These are phyloP conservation scores for Chlamydomonas reinhardtii DNA, from an alignment of 163 green algal species.

Conservation along the genomic window DNA sequence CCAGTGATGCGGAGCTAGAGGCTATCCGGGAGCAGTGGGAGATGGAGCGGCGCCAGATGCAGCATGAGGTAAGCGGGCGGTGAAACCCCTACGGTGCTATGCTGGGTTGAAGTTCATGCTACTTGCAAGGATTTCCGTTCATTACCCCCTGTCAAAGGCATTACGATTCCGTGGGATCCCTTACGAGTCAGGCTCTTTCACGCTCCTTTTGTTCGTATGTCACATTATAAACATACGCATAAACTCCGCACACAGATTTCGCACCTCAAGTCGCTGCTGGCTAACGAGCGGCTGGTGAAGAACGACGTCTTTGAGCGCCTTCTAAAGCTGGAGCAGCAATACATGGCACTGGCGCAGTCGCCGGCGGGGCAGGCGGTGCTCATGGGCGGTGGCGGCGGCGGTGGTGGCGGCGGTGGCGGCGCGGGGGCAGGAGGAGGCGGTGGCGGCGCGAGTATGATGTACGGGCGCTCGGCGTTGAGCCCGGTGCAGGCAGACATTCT, in stretches of 20 bases:
- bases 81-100: too few relatives aligned
- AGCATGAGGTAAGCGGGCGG: conserved; percentile 12
- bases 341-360: neutral
- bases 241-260: conserved; percentile 14
- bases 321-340: conserved; percentile 36
- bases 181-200: too few relatives aligned
- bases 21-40: conserved; percentile 37
- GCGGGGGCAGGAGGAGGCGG: neutral
- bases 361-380: neutral
- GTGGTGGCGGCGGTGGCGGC: neutral
- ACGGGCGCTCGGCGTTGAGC: neutral
- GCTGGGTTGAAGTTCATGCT: too few relatives aligned
- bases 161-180: too few relatives aligned
- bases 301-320: conserved; percentile 51
- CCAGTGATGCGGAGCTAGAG: conserved; percentile 19
- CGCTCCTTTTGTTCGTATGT: too few relatives aligned
- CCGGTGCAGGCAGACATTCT: conserved; percentile 43
- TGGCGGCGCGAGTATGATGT: conserved; percentile 9
- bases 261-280: conserved; percentile 21
- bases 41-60: conserved; percentile 38
- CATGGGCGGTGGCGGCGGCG: neutral
- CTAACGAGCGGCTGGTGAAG: conserved; percentile 48
- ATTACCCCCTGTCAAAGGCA: too few relatives aligned
- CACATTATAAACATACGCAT: too few relatives aligned
- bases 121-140: too few relatives aligned